Evolutionary conservation across 2,329 filamentous ascomycete species (phyloP), one percentile per base, ranked within the genome.

Genomic region (Cytospora piceae): DNA sequence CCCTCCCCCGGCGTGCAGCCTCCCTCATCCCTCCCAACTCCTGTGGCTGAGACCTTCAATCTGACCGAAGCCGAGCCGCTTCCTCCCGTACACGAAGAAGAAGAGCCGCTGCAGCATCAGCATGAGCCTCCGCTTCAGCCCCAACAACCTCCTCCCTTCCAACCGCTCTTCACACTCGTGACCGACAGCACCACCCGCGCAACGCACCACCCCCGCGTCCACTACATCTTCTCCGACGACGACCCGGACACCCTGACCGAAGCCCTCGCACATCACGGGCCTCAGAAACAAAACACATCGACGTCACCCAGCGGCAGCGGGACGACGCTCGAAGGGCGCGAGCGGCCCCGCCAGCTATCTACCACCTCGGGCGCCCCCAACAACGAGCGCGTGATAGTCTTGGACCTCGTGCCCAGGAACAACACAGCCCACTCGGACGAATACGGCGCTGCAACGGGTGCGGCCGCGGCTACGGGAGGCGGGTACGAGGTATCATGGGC

Each of bases 191-290:
- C 87, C n/a, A 89, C 86, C 11, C 85, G 87, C 71, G 86, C 91
- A 55, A 91, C 92, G 68, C 84, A 92, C 72, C 94, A 98, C 75
- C 95, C 94, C 1, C 88, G 87, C 61, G 88, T 97, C 1, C 93
- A 94, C 79, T 98, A 98, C 79, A 85, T 98, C 73, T 98, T 99
- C 80, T 87, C 87, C 71, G 94, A 98, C 77, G 95, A 98, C 77
- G 93, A 97, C 74, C 86, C 88, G 2, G 90, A 94, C 56, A 81
- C 91, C 54, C 81, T 96, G 46, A 90, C 90, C 1, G 83, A 87
- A 46, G 88, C 90, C 2, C 88, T 76, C 77, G 86, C 74, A 62
- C 80, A 79, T 65, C 78, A 81, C 60, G 75, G 79, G 12, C 27
- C 34, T n/a, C 55, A 46, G 57, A 15, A 15, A 15, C 20, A 64